A percentile compares a stretch with the other conserved stretches of the same genome.
These are phyloP conservation scores for Ganoderma sinense DNA, from an alignment of 1,284 basidiomycete species.

Conservation along the genomic window DNA sequence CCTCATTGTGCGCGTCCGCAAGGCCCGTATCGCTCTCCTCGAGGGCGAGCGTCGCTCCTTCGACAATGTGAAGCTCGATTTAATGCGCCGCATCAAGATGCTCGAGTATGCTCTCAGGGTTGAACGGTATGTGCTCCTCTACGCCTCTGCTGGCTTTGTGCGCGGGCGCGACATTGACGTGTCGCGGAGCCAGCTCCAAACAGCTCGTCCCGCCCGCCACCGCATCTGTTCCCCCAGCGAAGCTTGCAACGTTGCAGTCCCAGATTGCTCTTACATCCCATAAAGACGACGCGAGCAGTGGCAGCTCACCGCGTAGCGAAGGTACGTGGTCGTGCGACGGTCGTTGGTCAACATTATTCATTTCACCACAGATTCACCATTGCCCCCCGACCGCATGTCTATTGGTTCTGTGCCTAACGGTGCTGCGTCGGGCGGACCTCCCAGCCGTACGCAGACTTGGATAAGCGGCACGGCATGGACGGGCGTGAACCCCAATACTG, in stretches of 20 bases:
- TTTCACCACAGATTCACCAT: constrained; percentile 64
- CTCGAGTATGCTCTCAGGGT: constrained; percentile 95
- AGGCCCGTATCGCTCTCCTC: constrained; percentile 97
- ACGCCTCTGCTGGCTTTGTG: constrained; percentile 27
- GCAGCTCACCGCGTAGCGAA: constrained; percentile 83
- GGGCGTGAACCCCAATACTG: constrained; percentile 49
- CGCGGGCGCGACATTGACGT: constrained; percentile 38
- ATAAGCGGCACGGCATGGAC: constrained; percentile 47
- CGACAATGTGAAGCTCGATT: constrained; percentile 96
- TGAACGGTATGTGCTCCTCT: constrained; percentile 75
- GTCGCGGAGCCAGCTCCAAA: constrained; percentile 69
- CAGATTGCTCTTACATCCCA: constrained; percentile 58
- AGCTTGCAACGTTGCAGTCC: constrained; percentile 64
- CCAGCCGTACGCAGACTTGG: constrained; percentile 57
- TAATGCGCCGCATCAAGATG: constrained; percentile 98
- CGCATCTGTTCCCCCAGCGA: constrained; percentile 63
- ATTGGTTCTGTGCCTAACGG: constrained; percentile 59
- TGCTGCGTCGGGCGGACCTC: constrained; percentile 51
- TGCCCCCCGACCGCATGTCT: constrained; percentile 71
- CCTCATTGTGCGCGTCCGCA: constrained; percentile 29
- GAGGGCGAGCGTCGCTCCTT: constrained; percentile 97
- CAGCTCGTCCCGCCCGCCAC: constrained; percentile 69
- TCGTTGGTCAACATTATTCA: constrained; percentile 7
- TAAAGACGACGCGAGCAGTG: constrained; percentile 78
- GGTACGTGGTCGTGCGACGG: constrained; percentile 51